Base-by-base conservation (phyloP, 495 filamentous ascomycete species). In the Sporormia fimetaria region DNA sequence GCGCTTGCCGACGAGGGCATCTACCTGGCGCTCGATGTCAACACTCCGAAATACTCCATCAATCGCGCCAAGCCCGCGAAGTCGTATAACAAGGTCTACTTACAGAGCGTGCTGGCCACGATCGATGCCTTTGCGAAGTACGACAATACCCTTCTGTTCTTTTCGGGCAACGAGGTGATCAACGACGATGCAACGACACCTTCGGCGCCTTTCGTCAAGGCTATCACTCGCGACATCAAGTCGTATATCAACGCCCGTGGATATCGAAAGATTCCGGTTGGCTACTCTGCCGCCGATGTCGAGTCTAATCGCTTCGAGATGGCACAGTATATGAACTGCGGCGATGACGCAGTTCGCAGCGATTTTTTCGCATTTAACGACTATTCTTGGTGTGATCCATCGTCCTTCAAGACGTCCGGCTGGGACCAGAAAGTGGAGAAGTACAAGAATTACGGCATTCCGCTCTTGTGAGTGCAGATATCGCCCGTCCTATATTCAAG, bases 341-440 rank as follows among this genome's bases (percentile, higher is more conserved):
- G 90, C 43, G 67, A 73, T 29, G 83, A 86, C 35, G 83, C 85
- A 54, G 76, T 81, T 67, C 76, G 88, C 21, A 79, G 75, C 57
- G 88, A 94, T 61, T 96, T 95, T 68, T 95, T 93, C 62, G 87
- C 85, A 34, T 93, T 94, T 68, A 95, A 96, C 64, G 90, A 94
- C 64, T 95, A 95, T 67, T 94, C 87, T 32, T 96, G 88, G 88
- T 96, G 88, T 57, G 80, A 86, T 52, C 74, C 73, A 35, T 83
- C 86, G 15, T 74, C 80, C 37, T 94, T 83, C 66, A 56, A 56
- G 17, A 69, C 60, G 33, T 83, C 87, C 36, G 86, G 84, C 49
- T 96, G 87, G 87, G 70, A 83, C 57, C 66, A 83, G 60, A 95
- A 95, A 74, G 90, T 95, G 36, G 72, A 82, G 67, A 83, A 78